phyloP scores from a whole-genome alignment of 1,284 basidiomycete species.

The Peniophora sp. region DNA sequence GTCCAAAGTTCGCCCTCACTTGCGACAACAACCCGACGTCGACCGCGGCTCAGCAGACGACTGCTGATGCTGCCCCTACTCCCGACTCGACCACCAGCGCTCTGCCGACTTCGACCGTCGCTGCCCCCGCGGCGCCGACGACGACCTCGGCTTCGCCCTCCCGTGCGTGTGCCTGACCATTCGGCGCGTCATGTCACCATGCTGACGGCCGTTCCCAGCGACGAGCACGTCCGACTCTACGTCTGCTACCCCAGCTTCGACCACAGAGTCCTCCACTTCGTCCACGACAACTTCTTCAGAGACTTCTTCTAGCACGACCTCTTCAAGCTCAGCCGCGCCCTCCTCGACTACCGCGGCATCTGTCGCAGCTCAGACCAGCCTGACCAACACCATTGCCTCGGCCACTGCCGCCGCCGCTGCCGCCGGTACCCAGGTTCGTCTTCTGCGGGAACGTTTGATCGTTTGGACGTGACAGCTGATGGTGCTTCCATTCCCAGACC shows the following conservation, averaged over 20 bases:
- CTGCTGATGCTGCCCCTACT: background rate
- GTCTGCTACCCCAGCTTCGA: background rate
- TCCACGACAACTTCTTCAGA: background rate
- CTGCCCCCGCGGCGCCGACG: background rate
- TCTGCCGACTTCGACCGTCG: background rate
- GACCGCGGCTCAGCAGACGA: background rate
- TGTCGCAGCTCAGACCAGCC: background rate
- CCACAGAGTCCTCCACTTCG: background rate
- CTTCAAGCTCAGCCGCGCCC: background rate
- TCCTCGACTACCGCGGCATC: background rate
- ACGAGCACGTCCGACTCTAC: constrained; percentile 8
- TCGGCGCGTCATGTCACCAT: background rate
- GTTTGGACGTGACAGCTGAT: background rate
- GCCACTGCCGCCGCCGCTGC: background rate
- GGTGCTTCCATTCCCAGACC: constrained; percentile 1
- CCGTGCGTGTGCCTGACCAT: background rate
- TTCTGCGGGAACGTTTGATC: background rate
- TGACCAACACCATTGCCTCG: background rate
- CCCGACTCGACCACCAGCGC: background rate
- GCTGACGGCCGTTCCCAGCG: constrained; percentile 5
- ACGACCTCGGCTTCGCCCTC: constrained; percentile 1
- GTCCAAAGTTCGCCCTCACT: background rate
- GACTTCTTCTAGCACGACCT: background rate
- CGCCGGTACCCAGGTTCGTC: background rate
- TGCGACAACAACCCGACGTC: constrained; percentile 1